Conservation (phyloP, 1,284 basidiomycete species). For the Stereum hirsutum region DNA sequence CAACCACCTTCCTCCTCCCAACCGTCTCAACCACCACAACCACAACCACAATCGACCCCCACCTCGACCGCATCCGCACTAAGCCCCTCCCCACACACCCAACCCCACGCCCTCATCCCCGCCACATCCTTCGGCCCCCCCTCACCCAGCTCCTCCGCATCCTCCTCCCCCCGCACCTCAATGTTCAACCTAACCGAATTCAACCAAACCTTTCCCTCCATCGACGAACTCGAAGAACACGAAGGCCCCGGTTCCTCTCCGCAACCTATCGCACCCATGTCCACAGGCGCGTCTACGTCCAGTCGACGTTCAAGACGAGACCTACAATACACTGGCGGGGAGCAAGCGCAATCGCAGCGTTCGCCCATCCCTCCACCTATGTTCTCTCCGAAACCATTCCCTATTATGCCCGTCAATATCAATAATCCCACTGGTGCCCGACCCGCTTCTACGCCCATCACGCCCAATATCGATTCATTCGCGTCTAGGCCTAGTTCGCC, state of each 20-base stretch:
- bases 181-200: constrained; percentile 42
- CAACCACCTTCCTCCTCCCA: constrained; percentile 13
- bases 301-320: constrained; percentile 6
- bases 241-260: no score
- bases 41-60: no score
- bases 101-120: constrained; percentile 52
- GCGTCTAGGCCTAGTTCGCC: constrained; percentile 53
- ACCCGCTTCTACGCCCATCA: constrained; percentile 66
- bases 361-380: constrained; percentile 10
- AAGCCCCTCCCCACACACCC: constrained; percentile 14
- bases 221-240: constrained; percentile 63
- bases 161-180: constrained; percentile 27
- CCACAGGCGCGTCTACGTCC: constrained; percentile 16
- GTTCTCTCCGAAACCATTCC: constrained; percentile 33
- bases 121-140: constrained; percentile 63
- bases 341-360: no score
- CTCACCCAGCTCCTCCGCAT: constrained; percentile 52
- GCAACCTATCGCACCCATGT: constrained; percentile 40
- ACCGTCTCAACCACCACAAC: no score
- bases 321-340: constrained; percentile 2
- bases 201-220: constrained; percentile 56
- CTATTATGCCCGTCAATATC: constrained; percentile 46
- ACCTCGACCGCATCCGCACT: constrained; percentile 10
- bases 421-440: constrained; percentile 41
- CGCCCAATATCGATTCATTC: constrained; percentile 45